phyloP scores from a whole-genome alignment of 2,329 filamentous ascomycete genomes.

The Colletotrichum tanaceti region DNA sequence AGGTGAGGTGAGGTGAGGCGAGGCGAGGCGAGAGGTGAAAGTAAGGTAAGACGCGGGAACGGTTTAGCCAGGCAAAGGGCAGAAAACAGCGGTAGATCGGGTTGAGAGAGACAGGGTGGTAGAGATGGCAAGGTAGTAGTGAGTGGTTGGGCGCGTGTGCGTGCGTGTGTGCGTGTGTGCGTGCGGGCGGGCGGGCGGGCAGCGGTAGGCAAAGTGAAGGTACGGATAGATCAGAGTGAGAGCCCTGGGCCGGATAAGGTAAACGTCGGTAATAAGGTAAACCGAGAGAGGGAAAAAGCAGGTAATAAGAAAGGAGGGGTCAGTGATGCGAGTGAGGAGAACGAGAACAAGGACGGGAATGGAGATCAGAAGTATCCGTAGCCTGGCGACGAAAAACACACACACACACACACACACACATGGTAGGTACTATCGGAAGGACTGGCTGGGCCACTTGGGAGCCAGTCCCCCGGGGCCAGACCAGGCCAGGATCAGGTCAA shows the following conservation, averaged over 20 bases:
- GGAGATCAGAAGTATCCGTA: constrained; percentile 21
- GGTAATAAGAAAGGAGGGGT: constrained; percentile 24
- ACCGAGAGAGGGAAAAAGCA: constrained; percentile 11
- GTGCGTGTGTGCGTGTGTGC: background rate
- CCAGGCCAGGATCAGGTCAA: constrained; percentile 16
- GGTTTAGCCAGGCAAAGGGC: constrained; percentile 14
- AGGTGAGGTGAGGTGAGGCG: constrained; percentile 13
- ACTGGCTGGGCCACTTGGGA: constrained; percentile 33
- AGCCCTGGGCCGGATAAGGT: constrained; percentile 11
- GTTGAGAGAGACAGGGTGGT: too few species aligned
- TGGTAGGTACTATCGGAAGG: too few species aligned
- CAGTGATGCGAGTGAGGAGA: constrained; percentile 20
- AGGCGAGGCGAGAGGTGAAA: constrained; percentile 15
- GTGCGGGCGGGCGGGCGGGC: background rate
- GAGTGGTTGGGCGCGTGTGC: background rate
- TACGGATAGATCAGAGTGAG: background rate
- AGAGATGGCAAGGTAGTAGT: background rate
- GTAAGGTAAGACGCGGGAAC: constrained; percentile 22
- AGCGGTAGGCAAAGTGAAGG: background rate
- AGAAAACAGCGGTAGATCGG: background rate
- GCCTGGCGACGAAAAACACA: constrained; percentile 19
- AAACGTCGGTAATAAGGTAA: constrained; percentile 4
- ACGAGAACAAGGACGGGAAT: constrained; percentile 1
- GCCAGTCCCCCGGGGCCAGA: constrained; percentile 21
- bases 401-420: background rate